Evolutionary conservation across 345 rosid genomes (phyloP).

Genomic region (Brassica rapa): DNA sequence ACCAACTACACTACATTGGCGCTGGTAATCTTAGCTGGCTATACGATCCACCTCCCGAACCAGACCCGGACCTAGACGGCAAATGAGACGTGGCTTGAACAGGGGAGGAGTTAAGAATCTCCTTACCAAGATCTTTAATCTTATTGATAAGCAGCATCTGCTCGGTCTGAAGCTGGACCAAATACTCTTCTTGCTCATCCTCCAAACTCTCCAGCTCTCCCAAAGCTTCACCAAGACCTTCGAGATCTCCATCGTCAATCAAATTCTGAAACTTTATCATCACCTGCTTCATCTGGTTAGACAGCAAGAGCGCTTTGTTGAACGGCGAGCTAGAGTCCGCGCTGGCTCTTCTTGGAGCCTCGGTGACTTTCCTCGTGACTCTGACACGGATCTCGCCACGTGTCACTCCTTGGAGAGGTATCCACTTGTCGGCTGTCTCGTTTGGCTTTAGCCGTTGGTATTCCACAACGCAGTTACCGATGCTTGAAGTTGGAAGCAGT

Average conservation of each 20-base stretch:
- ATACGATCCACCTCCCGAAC: conserved; percentile 30
- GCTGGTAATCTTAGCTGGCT: conserved; percentile 48
- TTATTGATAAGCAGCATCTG: conserved; percentile 75
- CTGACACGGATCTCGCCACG: conserved; percentile 81
- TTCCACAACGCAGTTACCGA: conserved; percentile 84
- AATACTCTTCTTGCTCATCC: conserved; percentile 75
- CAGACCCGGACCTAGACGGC: conserved; percentile 27
- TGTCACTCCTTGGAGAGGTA: conserved; percentile 94
- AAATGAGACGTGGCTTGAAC: conserved; percentile 29
- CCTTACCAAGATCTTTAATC: conserved; percentile 90
- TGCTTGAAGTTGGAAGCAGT: conserved; percentile 75
- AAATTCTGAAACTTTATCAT: conserved; percentile 60
- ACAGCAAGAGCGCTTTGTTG: conserved; percentile 50
- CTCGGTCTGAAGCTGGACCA: conserved; percentile 84
- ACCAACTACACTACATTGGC: conserved; percentile 26
- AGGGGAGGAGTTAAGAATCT: conserved; percentile 63
- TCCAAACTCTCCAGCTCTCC: conserved; percentile 76
- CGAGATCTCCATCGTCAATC: conserved; percentile 63
- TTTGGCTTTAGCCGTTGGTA: conserved; percentile 84
- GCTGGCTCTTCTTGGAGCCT: conserved; percentile 51
- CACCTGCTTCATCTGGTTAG: conserved; percentile 63
- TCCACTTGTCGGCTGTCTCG: conserved; percentile 85
- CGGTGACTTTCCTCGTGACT: conserved; percentile 74
- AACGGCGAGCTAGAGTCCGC: conserved; percentile 58
- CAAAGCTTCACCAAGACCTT: conserved; percentile 58